Evolutionary conservation across 768 basidiomycete species (phyloP), one percentile per base, ranked within the genome.

Genomic region (Lentinula sp.): DNA sequence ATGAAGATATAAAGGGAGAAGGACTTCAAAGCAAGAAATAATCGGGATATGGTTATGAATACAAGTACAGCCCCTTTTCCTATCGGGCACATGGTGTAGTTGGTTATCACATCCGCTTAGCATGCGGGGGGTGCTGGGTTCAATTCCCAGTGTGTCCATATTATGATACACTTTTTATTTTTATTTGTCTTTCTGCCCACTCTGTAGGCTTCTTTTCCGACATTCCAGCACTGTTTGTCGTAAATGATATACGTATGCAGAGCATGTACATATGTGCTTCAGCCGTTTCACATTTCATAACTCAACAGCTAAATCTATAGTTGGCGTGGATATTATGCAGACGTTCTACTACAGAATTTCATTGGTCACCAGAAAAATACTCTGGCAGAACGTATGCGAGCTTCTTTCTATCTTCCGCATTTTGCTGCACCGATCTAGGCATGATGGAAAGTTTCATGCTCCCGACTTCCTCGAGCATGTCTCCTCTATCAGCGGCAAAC

Each of bases 401-500:
- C 73, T 86, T 93, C 73, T 81, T 71, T 61, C 79, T 74, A 66
- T 92, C 87, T 64, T 84, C 86, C 3, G 76, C 75, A 28, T 77
- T 82, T 68, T 81, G 81, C 56, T 77, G 71, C 49, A 73, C 80
- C 0, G 83, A 77, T 40, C 77, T 76, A 9, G 91, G 91, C 86
- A 96, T 90, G 72, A 95, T 89, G 42, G 89, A 84, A 69, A 82
- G 89, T 65, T 84, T 78, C 95, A 97, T 97, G n/a, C 78, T 80
- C 9, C 93, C 95, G 15, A 75, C 80, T 66, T 91, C 89, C 59
- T 89, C 84, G 4, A 81, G 78, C 60, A 93, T 76, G 46, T 91
- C 64, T 3, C 66, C 35, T 3, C 81, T 82, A 40, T 81, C 74
- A 13, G 77, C 66, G 4, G 86, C 82, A 5, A 80, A 46, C 16